phyloP scores from a whole-genome alignment of 345 rosid species.

The Rhodamnia rubescens region DNA sequence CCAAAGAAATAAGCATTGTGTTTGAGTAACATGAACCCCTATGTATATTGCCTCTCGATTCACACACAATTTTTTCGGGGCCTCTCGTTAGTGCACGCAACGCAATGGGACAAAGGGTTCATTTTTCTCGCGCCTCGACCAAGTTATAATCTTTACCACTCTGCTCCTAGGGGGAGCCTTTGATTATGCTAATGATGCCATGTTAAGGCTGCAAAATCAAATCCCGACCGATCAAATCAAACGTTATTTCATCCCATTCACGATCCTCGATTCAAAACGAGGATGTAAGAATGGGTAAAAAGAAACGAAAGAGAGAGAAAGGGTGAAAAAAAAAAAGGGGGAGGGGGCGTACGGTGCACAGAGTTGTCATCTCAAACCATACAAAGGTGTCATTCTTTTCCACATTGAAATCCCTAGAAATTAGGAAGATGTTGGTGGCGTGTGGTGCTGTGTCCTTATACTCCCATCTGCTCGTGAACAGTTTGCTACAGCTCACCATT shows the following conservation, averaged over 20 bases:
- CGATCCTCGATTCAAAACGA: neutral
- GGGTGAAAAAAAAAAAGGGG: neutral
- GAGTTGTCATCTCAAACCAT: neutral
- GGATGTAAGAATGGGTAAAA: neutral
- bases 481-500: neutral
- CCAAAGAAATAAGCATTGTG: neutral
- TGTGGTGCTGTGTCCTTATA: conserved; percentile 17
- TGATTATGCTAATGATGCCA: neutral
- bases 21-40: neutral
- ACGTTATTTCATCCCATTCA: neutral
- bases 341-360: neutral
- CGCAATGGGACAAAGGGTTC: neutral
- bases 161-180: neutral
- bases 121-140: neutral
- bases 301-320: neutral
- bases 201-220: neutral
- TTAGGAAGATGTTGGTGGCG: conserved; percentile 5
- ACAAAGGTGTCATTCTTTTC: neutral
- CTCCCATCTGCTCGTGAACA: neutral
- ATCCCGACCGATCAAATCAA: neutral
- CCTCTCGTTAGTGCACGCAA: neutral
- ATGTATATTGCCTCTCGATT: rapidly evolving
- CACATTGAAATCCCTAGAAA: conserved; percentile 5
- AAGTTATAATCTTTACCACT: neutral
- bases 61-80: rapidly evolving